Evolutionary conservation across 2,329 filamentous ascomycete species (phyloP), one percentile per base, ranked within the genome.

Genomic region (Pestalotiopsis sp.): DNA sequence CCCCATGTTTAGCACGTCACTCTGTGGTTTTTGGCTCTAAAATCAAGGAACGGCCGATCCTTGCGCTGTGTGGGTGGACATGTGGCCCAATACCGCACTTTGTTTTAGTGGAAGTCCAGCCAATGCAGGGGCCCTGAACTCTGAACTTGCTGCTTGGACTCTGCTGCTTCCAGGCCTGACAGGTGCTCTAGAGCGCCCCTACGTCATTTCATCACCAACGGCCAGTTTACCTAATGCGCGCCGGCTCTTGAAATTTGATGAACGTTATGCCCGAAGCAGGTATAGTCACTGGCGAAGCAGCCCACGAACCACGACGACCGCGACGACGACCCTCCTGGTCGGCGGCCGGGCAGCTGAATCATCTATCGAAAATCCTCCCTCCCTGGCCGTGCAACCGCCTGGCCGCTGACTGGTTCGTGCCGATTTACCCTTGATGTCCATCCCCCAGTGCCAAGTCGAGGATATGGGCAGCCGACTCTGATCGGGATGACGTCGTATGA

Each of bases 21-120:
- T 57, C 5, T 62, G 56, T 65, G 30, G 48, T 44, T 35, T 62
- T 65, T 65, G 30, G 48, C 63, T 65, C 63, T 20, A 52, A 65
- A 65, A 65, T 65, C 63, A 65, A 56, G 63, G 63, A 55, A 65
- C 5, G 30, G 13, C 61, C 38, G 61, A 64, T 39, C 61, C 24
- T 39, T n/a, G 35, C 39, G 24, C 38, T 39, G 24, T 64, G 59
- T 22, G 35, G 26, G 35, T 24, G 61, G 20, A 57, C 61, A 52
- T 52, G 44, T 52, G 44, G 44, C 17, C 44, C 44, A 52, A 52
- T 52, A 17, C 44, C 44, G 17, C 40, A 11, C 61, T 10, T 35
- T 26, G 40, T 64, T 30, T 52, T 65, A 65, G 40, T 35, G 40
- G 20, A 44, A 55, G 44, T 20, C 63, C 48, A 65, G 48, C 40